Base-by-base conservation (phyloP, 768 basidiomycete species). In the Collybiopsis luxurians region DNA sequence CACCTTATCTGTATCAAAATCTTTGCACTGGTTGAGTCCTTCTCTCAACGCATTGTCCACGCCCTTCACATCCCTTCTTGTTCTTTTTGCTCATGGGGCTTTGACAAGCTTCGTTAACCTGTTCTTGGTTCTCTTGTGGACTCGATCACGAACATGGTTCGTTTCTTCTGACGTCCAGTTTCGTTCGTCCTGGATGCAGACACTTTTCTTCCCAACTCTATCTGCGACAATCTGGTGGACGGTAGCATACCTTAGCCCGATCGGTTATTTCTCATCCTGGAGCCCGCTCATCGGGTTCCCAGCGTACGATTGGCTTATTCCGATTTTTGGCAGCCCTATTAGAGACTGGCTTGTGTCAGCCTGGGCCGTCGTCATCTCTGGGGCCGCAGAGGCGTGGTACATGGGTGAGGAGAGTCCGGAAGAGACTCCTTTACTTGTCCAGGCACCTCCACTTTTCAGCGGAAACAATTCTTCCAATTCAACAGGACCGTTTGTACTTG, bases 341-440 rank as follows among this genome's bases (percentile, higher is more conserved):
- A 77, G 83, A 57, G 89, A 93, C 66, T 93, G 89, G 87, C 67
- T 87, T 26, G 77, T 81, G 6, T 90, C 81, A n/a, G 84, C 82
- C 7, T 93, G 87, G 86, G 88, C 89, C 4, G 82, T 84, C 10
- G 76, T 91, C 10, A 61, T 81, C 26, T 81, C 87, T 7, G 79
- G 86, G 60, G 62, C 72, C 2, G 64, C 79, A 7, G 82, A 80
- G 27, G 67, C 63, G 24, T 88, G 83, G 85, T 78, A 82, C 44
- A 85, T 90, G 68, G 80, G 78, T 27, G 26, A 59, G 3, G 68
- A 69, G 15, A 44, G 27, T 9, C 19, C 55, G 12, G 56, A 55
- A 11, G 53, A 60, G n/a, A 42, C 21, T 21, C 43, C 59, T 23
- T 52, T 59, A 46, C 45, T 30, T 28, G 21, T 24, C 24, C 50